Evolutionary conservation across 345 rosid species (phyloP).

Genomic region (Euclidium syriacum): DNA sequence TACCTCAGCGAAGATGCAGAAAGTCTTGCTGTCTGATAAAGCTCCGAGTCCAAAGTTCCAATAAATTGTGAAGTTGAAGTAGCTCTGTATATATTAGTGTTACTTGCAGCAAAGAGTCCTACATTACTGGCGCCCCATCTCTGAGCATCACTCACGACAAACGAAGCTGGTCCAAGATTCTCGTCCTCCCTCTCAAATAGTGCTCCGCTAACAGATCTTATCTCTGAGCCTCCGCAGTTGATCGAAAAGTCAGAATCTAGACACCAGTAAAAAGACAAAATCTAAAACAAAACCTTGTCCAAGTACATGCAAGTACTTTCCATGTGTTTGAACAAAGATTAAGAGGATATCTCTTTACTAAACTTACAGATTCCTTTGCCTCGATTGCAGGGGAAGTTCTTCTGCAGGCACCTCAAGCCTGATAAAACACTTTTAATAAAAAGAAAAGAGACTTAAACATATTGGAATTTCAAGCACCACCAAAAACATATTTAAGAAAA

Average conservation of each 20-base stretch:
- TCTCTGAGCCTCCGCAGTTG: conserved; percentile 64
- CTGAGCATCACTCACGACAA: conserved; percentile 31
- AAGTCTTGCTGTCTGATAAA: conserved; percentile 37
- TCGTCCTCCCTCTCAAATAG: conserved; percentile 45
- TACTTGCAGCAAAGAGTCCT: conserved; percentile 36
- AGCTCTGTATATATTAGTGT: conserved; percentile 12
- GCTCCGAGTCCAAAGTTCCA: conserved; percentile 35
- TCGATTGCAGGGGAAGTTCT: conserved; percentile 55
- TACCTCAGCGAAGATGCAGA: conserved; percentile 38
- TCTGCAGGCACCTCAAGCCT: conserved; percentile 64
- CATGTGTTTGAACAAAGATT: neutral
- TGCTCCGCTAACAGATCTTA: conserved; percentile 30
- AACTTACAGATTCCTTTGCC: conserved; percentile 55
- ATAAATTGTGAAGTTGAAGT: conserved; percentile 26
- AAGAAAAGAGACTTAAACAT: neutral
- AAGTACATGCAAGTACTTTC: neutral
- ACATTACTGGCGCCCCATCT: conserved; percentile 57
- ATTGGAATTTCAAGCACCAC: neutral
- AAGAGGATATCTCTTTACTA: neutral
- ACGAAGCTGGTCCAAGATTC: conserved; percentile 57
- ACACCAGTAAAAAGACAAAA: neutral
- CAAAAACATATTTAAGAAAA: neutral
- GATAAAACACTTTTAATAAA: conserved; percentile 31
- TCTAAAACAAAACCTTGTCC: neutral
- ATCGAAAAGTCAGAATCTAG: conserved; percentile 55